Conservation (phyloP, 169 alveolate genomes). For the Plasmodium relictum region DNA sequence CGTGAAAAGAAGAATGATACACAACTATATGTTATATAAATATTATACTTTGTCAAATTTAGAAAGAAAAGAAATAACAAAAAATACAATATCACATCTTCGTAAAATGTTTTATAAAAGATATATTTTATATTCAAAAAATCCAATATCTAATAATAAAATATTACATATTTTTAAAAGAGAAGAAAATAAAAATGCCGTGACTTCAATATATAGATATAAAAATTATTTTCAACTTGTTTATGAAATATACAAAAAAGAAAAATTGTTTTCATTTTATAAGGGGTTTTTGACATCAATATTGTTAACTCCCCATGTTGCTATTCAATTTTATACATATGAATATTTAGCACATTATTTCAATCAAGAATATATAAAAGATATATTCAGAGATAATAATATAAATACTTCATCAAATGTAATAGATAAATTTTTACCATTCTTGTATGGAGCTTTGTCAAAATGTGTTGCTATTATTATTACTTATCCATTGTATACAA, state of each 20-base stretch:
- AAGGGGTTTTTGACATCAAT: slow-evolving; percentile 68
- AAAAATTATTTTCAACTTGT: slow-evolving; percentile 72
- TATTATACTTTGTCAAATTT: slow-evolving; percentile 51
- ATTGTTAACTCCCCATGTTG: slow-evolving; percentile 70
- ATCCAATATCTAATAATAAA: slow-evolving; percentile 24
- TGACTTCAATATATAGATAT: slow-evolving; percentile 36
- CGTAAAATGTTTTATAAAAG: slow-evolving; percentile 56
- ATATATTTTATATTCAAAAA: slow-evolving; percentile 44
- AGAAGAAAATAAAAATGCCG: slow-evolving; percentile 60
- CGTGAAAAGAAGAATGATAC: slow-evolving; percentile 51
- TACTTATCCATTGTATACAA: slow-evolving; percentile 73
- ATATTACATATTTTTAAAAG: slow-evolving; percentile 51
- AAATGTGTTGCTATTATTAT: slow-evolving; percentile 60
- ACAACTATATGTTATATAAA: slow-evolving; percentile 57
- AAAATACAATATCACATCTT: slow-evolving; percentile 8
- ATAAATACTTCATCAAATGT: slow-evolving; percentile 27
- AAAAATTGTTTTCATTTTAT: slow-evolving; percentile 53
- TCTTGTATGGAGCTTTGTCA: slow-evolving; percentile 62
- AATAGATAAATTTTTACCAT: slow-evolving; percentile 45
- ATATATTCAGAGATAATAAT: slow-evolving; percentile 9
- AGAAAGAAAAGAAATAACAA: slow-evolving; percentile 51
- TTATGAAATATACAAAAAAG: slow-evolving; percentile 62
- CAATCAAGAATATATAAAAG: slow-evolving; percentile 24
- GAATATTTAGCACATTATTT: slow-evolving; percentile 60
- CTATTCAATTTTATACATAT: slow-evolving; percentile 64